Conservation (phyloP, 495 filamentous ascomycete species). For the Penicillium antarcticum region DNA sequence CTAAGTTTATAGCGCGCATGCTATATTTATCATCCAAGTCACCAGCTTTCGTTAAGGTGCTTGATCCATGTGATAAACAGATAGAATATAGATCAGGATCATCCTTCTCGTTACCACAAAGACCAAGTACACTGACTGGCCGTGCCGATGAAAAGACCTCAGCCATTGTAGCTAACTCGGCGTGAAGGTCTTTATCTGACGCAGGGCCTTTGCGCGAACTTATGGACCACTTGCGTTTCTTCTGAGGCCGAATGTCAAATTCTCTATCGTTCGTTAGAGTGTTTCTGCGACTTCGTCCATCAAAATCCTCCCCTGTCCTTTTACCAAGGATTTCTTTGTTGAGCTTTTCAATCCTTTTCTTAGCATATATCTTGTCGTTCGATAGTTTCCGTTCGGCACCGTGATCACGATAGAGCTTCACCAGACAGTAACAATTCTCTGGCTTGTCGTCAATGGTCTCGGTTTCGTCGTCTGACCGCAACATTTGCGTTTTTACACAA, state of each 20-base stretch:
- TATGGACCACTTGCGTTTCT: too few species aligned
- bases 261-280: slow-evolving; percentile 45
- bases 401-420: slow-evolving; percentile 93
- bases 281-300: slow-evolving; percentile 66
- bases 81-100: slow-evolving; percentile 82
- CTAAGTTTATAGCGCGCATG: slow-evolving; percentile 48
- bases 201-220: slow-evolving; percentile 76
- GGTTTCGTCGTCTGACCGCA: slow-evolving; percentile 41
- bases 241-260: slow-evolving; percentile 56
- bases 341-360: slow-evolving; percentile 89
- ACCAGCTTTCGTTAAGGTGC: slow-evolving; percentile 11
- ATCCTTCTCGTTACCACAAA: slow-evolving; percentile 71
- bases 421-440: slow-evolving; percentile 88
- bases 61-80: slow-evolving; percentile 38
- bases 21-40: slow-evolving; percentile 58
- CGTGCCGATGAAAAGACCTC: slow-evolving; percentile 86
- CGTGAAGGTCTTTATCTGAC: slow-evolving; percentile 82
- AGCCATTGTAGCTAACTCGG: slow-evolving; percentile 71
- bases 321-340: slow-evolving; percentile 81
- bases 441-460: slow-evolving; percentile 38
- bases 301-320: slow-evolving; percentile 76
- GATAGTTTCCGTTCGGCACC: slow-evolving; percentile 90
- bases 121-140: slow-evolving; percentile 74
- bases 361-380: slow-evolving; percentile 85
- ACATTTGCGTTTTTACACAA: slow-evolving; percentile 78